Base-by-base conservation (phyloP, 768 basidiomycete genomes). In the Megacollybia marginata region DNA sequence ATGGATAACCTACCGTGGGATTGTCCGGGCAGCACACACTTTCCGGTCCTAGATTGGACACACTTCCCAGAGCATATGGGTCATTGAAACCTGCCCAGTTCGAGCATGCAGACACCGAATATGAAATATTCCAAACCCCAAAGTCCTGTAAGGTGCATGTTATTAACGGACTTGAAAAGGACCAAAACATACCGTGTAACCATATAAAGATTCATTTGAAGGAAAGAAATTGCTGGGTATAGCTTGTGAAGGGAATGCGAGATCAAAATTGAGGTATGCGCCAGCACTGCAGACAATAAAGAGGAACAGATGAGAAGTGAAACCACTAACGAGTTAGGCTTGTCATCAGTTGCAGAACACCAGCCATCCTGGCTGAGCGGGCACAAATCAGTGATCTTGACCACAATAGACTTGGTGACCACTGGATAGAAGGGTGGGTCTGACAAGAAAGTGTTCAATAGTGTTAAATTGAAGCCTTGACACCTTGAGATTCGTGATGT, bases 101-200 rank as follows among this genome's bases (percentile, higher is more conserved):
- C 3, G 69, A 49, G 58, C 89, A 92, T 31, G 80, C 65, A 9
- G 90, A 79, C 28, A 66, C 70, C 56, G 80, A 65, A 60, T 91
- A 91, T 15, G 74, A 81, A 57, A 88, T 70, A 57, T 90, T 89
- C 89, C 90, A 92, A 16, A 91, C 80, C 46, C 90, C 88, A 69
- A 91, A 92, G 59, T 91, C 90, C 84, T 86, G 42, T 23, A 42
- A 28, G 43, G 23, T 28, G 23, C 23, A 28, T 28, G 16, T 16
- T 44, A 49, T 16, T 20, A 32, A 31, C n/a, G 13, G 19, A 34
- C 5, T 19, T 28, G 13, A 28, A 42, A 12, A 48, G 28, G 35
- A 20, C 48, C 44, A 16, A 46, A 36, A 57, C 55, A 19, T 50
- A 68, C 69, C 48, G 62, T 72, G 55, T 75, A 73, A 44, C 88